A percentile compares a stretch with the other conserved stretches of the same genome.
Conservation (phyloP, 345 rosid genomes). For the Carallia brachiata region DNA sequence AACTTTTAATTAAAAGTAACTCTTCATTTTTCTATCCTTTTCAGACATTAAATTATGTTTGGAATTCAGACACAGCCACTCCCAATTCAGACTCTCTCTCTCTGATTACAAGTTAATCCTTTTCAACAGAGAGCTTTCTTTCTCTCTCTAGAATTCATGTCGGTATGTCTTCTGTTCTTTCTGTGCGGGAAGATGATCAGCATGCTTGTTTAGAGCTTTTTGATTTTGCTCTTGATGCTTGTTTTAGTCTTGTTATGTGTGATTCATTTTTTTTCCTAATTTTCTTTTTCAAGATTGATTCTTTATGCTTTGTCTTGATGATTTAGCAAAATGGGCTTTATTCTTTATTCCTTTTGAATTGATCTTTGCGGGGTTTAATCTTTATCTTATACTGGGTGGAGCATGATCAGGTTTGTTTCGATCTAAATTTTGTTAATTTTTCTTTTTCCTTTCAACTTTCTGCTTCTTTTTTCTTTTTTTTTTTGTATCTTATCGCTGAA, state of each 20-base stretch:
- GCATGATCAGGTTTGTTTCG: conserved; percentile 4
- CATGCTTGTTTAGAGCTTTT: too few relatives aligned
- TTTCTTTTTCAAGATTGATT: neutral
- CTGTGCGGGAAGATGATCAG: neutral
- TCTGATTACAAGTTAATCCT: neutral
- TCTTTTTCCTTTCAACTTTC: neutral
- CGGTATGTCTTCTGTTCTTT: conserved; percentile 42
- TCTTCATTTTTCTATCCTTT: neutral
- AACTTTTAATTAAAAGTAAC: conserved; percentile 1
- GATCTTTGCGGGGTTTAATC: neutral
- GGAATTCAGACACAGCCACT: conserved; percentile 6
- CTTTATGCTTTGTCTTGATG: conserved; percentile 1
- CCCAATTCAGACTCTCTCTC: conserved; percentile 12
- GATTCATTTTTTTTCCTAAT: neutral
- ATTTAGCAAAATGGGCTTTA: neutral
- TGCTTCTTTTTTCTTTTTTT: neutral
- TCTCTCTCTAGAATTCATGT: conserved; percentile 46
- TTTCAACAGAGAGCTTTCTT: neutral
- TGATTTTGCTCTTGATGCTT: too few relatives aligned
- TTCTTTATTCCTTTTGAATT: neutral
- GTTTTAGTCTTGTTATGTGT: too few relatives aligned
- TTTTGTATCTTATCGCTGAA: neutral
- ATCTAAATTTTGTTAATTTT: neutral
- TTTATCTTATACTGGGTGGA: neutral
- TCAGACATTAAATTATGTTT: neutral